Evolutionary conservation across 1,284 basidiomycete genomes (phyloP), one percentile per base, ranked within the genome.

Genomic region (Microbotryum lychnidis-dioicae): DNA sequence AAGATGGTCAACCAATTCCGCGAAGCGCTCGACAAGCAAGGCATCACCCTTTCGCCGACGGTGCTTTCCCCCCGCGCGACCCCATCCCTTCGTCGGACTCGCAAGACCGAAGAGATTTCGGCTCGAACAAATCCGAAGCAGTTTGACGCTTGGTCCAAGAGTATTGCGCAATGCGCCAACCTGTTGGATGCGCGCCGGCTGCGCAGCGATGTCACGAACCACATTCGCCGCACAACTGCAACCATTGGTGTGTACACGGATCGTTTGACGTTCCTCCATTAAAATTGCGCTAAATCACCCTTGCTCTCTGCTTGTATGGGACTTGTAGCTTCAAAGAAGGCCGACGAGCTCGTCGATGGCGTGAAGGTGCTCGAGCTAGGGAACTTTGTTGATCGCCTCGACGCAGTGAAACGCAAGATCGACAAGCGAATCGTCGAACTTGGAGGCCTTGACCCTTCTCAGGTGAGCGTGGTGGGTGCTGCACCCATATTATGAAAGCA

Each of bases 71-170:
- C 9, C 48, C 56, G 31, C 6, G 47, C 16, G 45, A 31, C 31
- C 2, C 56, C 44, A 50, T 29, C n/a, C 18, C 23, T 50, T 54
- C 50, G 29, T 45, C 21, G 14, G 52, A 42, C 14, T n/a, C 47
- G 31, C 25, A 51, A 49, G 45, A 60, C 62, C 27, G 62, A 69
- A 57, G 62, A 60, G 14, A 73, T 75, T 33, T 73, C 72, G 14
- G 66, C 69, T 16, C 52, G 61, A 25, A 75, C 73, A 18, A 62
- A 63, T 72, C 70, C 82, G 12, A 84, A 85, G 49, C 86, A 92
- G 62, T 94, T 96, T 69, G 91, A 94, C 68, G 86, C 85, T 0
- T 96, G 94, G 74, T 78, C 96, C 55, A 82, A 85, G 33, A 90
- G 89, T 59, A 91, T 97, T 70, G 82, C 80, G 63, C 82, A 84